Evolutionary conservation across 2,329 filamentous ascomycete genomes (phyloP).

Genomic region (Orbilia blumenaviensis): DNA sequence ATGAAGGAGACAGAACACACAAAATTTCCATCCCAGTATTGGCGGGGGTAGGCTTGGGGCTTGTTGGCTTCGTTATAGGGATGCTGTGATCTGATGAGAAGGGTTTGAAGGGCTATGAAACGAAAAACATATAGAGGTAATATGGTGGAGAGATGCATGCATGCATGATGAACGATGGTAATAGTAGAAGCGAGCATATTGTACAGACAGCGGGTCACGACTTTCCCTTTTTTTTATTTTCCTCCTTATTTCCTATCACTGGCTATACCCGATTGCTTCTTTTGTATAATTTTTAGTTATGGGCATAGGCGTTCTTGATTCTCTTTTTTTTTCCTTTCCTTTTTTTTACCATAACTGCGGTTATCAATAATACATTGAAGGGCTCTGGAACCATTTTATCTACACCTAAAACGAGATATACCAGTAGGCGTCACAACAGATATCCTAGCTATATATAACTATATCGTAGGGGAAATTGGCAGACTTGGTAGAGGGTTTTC

Average conservation of each 20-base stretch:
- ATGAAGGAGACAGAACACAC: neutral
- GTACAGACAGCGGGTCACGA: neutral
- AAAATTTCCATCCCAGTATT: neutral
- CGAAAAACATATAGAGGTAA: neutral
- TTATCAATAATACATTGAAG: no score
- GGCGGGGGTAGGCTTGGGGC: slow-evolving; percentile 1
- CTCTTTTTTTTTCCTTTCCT: neutral
- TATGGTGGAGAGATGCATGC: neutral
- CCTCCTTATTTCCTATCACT: neutral
- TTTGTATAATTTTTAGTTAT: slow-evolving; percentile 16
- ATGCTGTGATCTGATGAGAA: slow-evolving; percentile 29
- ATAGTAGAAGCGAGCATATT: neutral
- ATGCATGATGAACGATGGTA: neutral
- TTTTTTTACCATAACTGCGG: no score
- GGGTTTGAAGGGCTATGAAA: neutral
- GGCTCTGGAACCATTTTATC: no score
- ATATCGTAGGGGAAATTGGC: no score
- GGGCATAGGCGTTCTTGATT: neutral
- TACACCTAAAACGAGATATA: no score
- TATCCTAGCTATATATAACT: no score
- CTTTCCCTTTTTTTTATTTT: neutral
- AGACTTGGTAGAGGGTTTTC: no score
- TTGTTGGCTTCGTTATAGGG: slow-evolving; percentile 15
- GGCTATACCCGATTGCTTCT: neutral
- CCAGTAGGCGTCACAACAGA: no score